Evolutionary conservation across 441 rosid species (phyloP).

Genomic region (Mallotus repandus): DNA sequence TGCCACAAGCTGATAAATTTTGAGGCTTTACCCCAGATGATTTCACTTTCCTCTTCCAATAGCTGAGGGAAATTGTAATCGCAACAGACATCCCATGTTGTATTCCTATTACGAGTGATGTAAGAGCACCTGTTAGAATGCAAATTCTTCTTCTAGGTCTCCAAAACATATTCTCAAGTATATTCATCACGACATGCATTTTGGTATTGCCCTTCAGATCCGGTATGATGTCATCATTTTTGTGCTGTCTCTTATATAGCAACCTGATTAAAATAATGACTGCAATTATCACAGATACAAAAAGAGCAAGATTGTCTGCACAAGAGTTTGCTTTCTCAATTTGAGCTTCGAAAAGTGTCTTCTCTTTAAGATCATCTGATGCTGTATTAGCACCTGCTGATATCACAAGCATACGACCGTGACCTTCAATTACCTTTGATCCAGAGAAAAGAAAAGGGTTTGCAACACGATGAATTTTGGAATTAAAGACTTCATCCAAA

Average conservation of each 20-base stretch:
- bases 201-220: constrained; percentile 28
- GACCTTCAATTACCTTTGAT: constrained; percentile 26
- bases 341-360: constrained; percentile 17
- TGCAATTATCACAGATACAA: constrained; percentile 20
- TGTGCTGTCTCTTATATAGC: background rate
- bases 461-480: background rate
- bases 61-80: constrained; percentile 22
- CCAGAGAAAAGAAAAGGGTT: constrained; percentile 36
- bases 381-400: constrained; percentile 7
- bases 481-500: constrained; percentile 20
- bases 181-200: constrained; percentile 8
- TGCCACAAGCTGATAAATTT: constrained; percentile 27
- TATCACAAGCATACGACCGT: constrained; percentile 30
- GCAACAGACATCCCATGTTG: constrained; percentile 35
- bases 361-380: background rate
- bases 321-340: constrained; percentile 16
- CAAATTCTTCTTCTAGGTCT: constrained; percentile 20
- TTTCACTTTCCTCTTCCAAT: constrained; percentile 23
- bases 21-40: constrained; percentile 18
- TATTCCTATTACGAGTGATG: constrained; percentile 22
- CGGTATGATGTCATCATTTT: constrained; percentile 16
- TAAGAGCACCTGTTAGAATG: constrained; percentile 15
- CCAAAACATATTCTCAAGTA: constrained; percentile 14
- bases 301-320: constrained; percentile 11
- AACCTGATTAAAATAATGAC: constrained; percentile 21